Base-by-base conservation (phyloP, 139 green algal species). In the Coccomyxa sp. region DNA sequence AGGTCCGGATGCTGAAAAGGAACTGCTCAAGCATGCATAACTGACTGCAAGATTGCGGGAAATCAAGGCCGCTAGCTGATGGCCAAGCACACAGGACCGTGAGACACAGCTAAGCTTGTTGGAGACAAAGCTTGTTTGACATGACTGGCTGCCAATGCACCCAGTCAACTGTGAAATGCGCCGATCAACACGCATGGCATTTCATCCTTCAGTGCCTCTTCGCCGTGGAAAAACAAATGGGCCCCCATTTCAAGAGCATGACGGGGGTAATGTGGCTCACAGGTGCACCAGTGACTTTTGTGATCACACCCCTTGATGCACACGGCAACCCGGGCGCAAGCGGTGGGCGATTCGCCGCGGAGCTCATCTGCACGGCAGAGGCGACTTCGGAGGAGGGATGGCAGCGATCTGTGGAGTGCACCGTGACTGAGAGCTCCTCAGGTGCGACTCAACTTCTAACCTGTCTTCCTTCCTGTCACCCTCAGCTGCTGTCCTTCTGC, bases 281-380 rank as follows among this genome's bases (percentile, higher is more conserved):
- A 31, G 84, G 84, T 23, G 66, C 79, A 76, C 51, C 81, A 4
- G n/a, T 63, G 0, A 58, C 76, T 18, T 63, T 87, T 67, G 28
- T 45, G 13, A 58, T 85, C 51, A 58, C 67, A 0, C 84, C 82
- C 9, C 23, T 23, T 57, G 84, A 87, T 75, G 38, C 67, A 10
- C 85, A 76, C 45, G 84, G 84, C 76, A 87, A 87, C 51, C 27
- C 80, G 13, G 81, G 84, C 59, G 84, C 84, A 25, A 77, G 71
- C 9, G 71, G 71, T n/a, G 71, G 71, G 3, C 27, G 27, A 30
- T 77, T 77, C 31, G 71, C 71, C 4, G 71, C 71, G 14, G 71
- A 77, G 71, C 71, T 77, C 38, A 51, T 51, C 38, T 51, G 38
- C 38, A 51, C 38, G 7, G 38, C 38, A 51, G 38, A 51, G 38